Evolutionary conservation across 495 filamentous ascomycete genomes (phyloP).

Genomic region (Xylaria cubensis): DNA sequence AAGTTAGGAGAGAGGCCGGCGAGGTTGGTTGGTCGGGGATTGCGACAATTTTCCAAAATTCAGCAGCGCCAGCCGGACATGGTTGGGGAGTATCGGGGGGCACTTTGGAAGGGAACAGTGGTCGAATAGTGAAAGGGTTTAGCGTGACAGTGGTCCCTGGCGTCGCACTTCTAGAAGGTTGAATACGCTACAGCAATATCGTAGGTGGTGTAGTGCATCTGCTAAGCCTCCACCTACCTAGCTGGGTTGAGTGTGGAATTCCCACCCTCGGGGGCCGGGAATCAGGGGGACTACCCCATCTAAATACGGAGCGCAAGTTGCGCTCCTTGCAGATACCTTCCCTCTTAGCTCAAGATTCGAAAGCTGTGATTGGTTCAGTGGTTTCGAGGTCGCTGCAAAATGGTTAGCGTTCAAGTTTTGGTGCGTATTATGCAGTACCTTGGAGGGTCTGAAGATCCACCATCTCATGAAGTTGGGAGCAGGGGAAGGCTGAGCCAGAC

Average conservation of each 20-base stretch:
- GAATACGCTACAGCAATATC: neutral
- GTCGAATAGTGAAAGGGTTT: constrained; percentile 5
- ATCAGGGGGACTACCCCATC: constrained; percentile 23
- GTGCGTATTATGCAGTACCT: neutral
- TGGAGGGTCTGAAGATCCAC: constrained; percentile 7
- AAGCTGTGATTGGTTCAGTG: neutral
- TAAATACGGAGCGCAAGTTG: constrained; percentile 22
- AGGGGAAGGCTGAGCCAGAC: constrained; percentile 8
- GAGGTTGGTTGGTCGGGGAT: constrained; percentile 28
- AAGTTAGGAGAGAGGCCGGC: constrained; percentile 26
- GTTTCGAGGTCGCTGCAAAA: neutral
- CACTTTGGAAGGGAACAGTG: constrained; percentile 13
- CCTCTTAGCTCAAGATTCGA: neutral
- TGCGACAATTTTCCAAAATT: constrained; percentile 31
- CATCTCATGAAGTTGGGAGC: constrained; percentile 8
- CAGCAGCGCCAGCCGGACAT: constrained; percentile 20
- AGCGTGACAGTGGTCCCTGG: neutral
- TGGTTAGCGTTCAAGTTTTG: constrained; percentile 4
- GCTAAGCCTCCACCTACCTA: constrained; percentile 1
- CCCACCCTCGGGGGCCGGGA: constrained; percentile 22
- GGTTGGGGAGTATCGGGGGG: constrained; percentile 6
- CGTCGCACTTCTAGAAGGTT: neutral
- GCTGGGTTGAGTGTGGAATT: constrained; percentile 5
- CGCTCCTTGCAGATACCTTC: constrained; percentile 16
- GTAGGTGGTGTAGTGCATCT: neutral